phyloP scores from a whole-genome alignment of 345 rosid species.

The Cochlearia excelsa region DNA sequence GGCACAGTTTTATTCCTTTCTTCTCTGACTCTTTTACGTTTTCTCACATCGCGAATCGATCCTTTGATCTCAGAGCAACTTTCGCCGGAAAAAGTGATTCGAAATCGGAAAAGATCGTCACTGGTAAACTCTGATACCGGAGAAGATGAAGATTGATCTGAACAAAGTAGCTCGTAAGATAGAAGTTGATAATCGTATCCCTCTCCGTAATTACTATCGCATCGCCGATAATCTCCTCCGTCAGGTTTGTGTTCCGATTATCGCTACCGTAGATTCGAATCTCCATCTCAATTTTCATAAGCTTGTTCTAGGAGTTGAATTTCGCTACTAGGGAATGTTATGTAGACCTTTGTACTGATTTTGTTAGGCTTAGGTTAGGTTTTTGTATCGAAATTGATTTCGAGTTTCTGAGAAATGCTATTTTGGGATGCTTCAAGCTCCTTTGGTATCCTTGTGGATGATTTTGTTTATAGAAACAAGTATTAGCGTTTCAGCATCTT shows the following conservation, averaged over 20 bases:
- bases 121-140: not conserved
- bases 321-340: constrained; percentile 15
- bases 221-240: constrained; percentile 92
- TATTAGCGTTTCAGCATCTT: too few species aligned
- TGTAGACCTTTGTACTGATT: not conserved
- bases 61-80: constrained; percentile 13
- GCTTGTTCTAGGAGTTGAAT: constrained; percentile 3
- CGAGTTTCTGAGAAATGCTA: constrained; percentile 13
- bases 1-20: constrained; percentile 25
- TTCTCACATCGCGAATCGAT: constrained; percentile 5
- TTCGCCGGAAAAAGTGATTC: constrained; percentile 14
- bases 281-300: constrained; percentile 10
- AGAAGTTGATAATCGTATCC: constrained; percentile 79
- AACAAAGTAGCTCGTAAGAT: constrained; percentile 53
- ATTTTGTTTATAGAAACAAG: not conserved
- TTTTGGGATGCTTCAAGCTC: constrained; percentile 1
- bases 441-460: not conserved
- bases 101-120: not conserved
- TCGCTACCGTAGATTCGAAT: constrained; percentile 6
- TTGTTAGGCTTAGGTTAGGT: not conserved
- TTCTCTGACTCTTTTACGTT: constrained; percentile 24
- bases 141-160: constrained; percentile 68
- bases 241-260: constrained; percentile 47
- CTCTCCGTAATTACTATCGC: constrained; percentile 73
- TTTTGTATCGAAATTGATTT: constrained; percentile 12